Conservation (phyloP, 2,329 filamentous ascomycete species). For the Apiospora kogelbergensis region DNA sequence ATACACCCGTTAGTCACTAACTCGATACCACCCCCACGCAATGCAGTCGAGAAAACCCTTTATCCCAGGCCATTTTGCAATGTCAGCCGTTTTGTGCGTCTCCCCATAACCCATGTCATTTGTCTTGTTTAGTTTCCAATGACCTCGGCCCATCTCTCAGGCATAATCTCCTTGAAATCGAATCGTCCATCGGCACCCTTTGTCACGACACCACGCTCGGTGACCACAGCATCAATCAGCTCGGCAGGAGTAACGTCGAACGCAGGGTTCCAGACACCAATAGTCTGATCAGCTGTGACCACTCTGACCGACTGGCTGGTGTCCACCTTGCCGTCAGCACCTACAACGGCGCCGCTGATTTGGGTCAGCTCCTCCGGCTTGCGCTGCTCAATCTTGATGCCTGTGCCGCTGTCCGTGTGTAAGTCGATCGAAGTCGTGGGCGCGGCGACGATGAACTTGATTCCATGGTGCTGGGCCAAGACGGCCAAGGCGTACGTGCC, state of each 20-base stretch:
- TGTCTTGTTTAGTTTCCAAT: conserved; percentile 23
- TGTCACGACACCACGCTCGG: conserved; percentile 83
- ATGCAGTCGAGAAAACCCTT: background rate
- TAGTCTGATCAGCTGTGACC: conserved; percentile 74
- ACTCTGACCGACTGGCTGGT: conserved; percentile 66
- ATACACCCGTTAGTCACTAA: conserved; percentile 9
- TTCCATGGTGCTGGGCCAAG: conserved; percentile 80
- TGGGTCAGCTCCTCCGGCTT: conserved; percentile 79
- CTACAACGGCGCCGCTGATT: conserved; percentile 74
- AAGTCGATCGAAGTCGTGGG: conserved; percentile 94
- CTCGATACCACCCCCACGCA: background rate
- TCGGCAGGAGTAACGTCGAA: conserved; percentile 92
- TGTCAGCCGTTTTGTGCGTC: background rate
- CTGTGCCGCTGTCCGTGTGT: conserved; percentile 70
- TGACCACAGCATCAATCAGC: conserved; percentile 91
- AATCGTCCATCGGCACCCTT: conserved; percentile 73
- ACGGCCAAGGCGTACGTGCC: conserved; percentile 92
- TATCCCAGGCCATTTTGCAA: background rate
- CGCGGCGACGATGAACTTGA: conserved; percentile 94
- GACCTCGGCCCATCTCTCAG: conserved; percentile 51
- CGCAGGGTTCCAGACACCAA: conserved; percentile 92
- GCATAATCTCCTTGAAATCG: conserved; percentile 57
- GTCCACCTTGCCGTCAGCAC: conserved; percentile 63
- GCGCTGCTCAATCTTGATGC: conserved; percentile 90
- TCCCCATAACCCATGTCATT: background rate